Evolutionary conservation across 805 yeast species (phyloP), one percentile per base, ranked within the genome.

Genomic region (Babjeviella inositovora): DNA sequence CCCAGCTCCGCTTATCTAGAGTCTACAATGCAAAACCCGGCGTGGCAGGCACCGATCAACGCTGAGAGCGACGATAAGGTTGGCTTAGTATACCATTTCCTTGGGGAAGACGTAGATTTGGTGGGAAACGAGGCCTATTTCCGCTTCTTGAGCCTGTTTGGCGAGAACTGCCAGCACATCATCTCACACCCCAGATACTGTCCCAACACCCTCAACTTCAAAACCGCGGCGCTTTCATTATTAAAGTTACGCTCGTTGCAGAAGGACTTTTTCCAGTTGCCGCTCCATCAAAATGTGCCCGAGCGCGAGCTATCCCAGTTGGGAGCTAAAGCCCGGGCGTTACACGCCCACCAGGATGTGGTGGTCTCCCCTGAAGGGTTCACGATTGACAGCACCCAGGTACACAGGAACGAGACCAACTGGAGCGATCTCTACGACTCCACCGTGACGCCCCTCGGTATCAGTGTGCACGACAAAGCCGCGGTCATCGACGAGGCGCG

Each of bases 111-210:
- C 2, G 53, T 80, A 2, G 64, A 68, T 22, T 53, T 64, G 1
- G 46, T 53, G 16, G 33, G 37, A 30, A 49, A 49, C 31, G 44
- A 47, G 1, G 47, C 47, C 4, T 67, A 77, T 32, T 22, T 45
- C 5, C 28, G 41, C 1, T 73, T 80, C 31, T 57, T 77, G 34
- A 43, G 57, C 24, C 41, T 53, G 5, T 73, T 81, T 33, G 74
- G 70, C 0, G 31, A 42, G 0, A 38, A 53, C 1, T 53, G 69
- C 14, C 39, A 53, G 23, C 93, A 82, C 43, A 53, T 70, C 23
- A 55, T 87, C 5, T 72, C 90, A n/a, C 96, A 87, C 45, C 57
- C 71, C 4, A 43, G 49, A 9, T 53, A 76, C 23, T 55, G 73
- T 8, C 68, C 80, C 11, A 64, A 85, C 39, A 52, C 65, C 1